These are phyloP conservation scores for Diversispora epigaea DNA, from an alignment of 192 early-diverging fungal species.

Conservation along the genomic window DNA sequence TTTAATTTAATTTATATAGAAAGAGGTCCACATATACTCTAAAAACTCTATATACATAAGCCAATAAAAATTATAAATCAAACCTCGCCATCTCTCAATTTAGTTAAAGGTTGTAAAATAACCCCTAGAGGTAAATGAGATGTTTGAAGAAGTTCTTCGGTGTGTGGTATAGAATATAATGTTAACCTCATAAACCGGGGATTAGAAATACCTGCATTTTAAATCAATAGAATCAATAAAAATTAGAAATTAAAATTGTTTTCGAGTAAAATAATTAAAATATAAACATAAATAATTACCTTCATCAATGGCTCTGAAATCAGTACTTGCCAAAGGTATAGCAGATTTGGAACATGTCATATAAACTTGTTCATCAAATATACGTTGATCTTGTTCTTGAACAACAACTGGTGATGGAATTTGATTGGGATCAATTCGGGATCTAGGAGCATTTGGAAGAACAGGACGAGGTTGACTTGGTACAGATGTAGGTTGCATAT, in stretches of 20 bases:
- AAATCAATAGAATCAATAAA: conserved; percentile 3
- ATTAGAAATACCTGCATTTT: conserved; percentile 70
- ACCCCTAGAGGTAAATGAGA: conserved; percentile 85
- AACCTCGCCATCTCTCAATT: conserved; percentile 72
- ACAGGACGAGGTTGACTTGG: conserved; percentile 33
- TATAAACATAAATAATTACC: conserved; percentile 44
- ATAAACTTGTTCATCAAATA: conserved; percentile 67
- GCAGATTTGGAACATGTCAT: conserved; percentile 64
- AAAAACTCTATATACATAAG: no score
- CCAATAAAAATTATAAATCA: no score
- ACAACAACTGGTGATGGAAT: conserved; percentile 88
- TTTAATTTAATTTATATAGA: background rate
- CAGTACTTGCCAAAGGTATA: conserved; percentile 78
- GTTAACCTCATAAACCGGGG: conserved; percentile 91
- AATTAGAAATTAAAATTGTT: background rate
- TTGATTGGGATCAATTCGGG: conserved; percentile 91
- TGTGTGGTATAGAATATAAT: conserved; percentile 81
- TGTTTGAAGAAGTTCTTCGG: conserved; percentile 73
- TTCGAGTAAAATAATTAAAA: background rate
- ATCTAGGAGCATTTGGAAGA: conserved; percentile 40
- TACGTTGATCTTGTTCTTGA: conserved; percentile 77
- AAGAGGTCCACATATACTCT: background rate
- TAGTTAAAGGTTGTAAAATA: conserved; percentile 89
- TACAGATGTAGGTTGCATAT: conserved; percentile 34
- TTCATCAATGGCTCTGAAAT: conserved; percentile 84